Evolutionary conservation across 768 basidiomycete species (phyloP).

Genomic region (Tricholoma saponaceum): DNA sequence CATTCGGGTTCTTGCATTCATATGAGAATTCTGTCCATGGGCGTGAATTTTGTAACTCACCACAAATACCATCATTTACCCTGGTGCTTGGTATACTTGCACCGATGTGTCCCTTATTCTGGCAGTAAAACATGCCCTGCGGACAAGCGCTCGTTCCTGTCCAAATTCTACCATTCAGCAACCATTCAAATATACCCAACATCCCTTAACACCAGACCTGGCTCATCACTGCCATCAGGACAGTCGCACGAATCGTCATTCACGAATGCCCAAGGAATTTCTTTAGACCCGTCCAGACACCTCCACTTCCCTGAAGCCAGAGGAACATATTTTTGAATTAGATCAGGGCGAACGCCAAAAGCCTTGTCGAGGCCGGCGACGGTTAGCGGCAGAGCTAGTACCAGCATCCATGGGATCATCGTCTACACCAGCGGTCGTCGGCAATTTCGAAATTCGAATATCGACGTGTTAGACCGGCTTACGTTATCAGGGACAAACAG

Average conservation of each 20-base stretch:
- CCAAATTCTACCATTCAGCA: conserved; percentile 6
- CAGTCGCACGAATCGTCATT: conserved; percentile 98
- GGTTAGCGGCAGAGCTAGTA: conserved; percentile 31
- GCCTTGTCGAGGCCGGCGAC: conserved; percentile 43
- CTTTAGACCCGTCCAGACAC: conserved; percentile 77
- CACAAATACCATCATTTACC: conserved; percentile 92
- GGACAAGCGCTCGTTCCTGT: conserved; percentile 84
- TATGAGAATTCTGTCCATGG: conserved; percentile 10
- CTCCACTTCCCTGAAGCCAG: conserved; percentile 57
- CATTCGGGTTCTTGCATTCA: conserved; percentile 70
- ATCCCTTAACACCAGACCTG: conserved; percentile 49
- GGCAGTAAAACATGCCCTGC: conserved; percentile 75
- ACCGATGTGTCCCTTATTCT: conserved; percentile 86
- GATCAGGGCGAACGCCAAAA: conserved; percentile 52
- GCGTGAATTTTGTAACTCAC: conserved; percentile 38
- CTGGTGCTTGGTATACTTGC: conserved; percentile 71
- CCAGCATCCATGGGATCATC: conserved; percentile 51
- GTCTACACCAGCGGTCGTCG: background rate
- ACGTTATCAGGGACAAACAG: conserved; percentile 36
- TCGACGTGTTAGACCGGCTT: conserved; percentile 33
- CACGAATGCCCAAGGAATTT: conserved; percentile 75
- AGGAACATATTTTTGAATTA: conserved; percentile 54
- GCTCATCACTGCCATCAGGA: conserved; percentile 92
- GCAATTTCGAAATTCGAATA: no score
- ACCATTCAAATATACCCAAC: background rate